These are phyloP conservation scores for Thymus quinquecostatus DNA, from an alignment of 257 asterid species.

Conservation along the genomic window DNA sequence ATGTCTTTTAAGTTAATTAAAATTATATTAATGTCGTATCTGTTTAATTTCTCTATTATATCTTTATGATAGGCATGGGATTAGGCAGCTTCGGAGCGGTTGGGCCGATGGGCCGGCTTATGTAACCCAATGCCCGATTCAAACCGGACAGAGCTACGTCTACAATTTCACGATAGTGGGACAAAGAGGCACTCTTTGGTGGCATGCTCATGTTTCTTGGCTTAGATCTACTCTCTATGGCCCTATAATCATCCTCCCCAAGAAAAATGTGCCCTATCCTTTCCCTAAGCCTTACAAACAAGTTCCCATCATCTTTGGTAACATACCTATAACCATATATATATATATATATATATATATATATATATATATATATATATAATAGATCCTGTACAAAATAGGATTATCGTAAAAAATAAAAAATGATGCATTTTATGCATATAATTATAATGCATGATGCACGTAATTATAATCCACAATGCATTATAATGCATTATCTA, in stretches of 20 bases:
- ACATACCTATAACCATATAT: background rate
- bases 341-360: no score
- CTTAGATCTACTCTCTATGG: conserved; percentile 62
- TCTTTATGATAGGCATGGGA: conserved; percentile 49
- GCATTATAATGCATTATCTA: no score
- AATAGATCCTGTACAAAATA: no score
- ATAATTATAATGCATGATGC: no score
- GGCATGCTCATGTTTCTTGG: conserved; percentile 63
- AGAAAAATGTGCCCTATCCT: conserved; percentile 48
- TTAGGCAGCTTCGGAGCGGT: conserved; percentile 51
- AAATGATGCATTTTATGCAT: no score
- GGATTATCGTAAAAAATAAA: no score
- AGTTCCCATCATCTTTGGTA: conserved; percentile 69
- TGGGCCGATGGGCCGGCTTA: conserved; percentile 70
- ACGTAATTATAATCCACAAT: no score
- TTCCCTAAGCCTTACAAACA: conserved; percentile 57
- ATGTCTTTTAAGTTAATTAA: no score
- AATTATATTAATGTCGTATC: no score
- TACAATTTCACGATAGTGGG: conserved; percentile 49
- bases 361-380: no score
- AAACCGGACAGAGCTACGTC: conserved; percentile 48
- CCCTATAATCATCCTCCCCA: conserved; percentile 61
- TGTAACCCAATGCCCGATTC: conserved; percentile 60
- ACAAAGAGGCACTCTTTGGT: conserved; percentile 64
- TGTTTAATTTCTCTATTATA: no score